Conservation (phyloP, 345 rosid species). For the Camelina neglecta region DNA sequence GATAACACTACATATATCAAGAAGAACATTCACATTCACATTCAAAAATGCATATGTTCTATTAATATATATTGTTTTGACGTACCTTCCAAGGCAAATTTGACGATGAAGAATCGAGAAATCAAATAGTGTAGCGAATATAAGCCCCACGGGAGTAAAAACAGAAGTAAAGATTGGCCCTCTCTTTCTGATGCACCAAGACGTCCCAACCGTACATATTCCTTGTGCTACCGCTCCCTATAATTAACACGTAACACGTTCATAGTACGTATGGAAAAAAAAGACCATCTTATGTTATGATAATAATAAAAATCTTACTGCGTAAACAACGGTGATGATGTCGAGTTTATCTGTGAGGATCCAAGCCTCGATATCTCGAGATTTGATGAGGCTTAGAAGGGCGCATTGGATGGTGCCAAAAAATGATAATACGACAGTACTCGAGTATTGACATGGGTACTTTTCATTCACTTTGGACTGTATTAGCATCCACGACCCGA, state of each 20-base stretch:
- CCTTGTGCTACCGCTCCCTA: conserved; percentile 51
- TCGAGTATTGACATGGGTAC: conserved; percentile 46
- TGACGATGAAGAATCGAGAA: conserved; percentile 44
- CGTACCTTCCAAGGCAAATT: conserved; percentile 43
- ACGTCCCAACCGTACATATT: conserved; percentile 48
- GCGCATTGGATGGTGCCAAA: conserved; percentile 48
- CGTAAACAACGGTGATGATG: conserved; percentile 43
- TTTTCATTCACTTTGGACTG: conserved; percentile 44
- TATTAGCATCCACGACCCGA: conserved; percentile 45
- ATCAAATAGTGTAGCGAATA: conserved; percentile 48
- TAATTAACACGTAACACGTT: neutral
- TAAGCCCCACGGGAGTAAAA: conserved; percentile 46
- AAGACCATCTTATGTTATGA: too few relatives aligned
- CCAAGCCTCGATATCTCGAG: conserved; percentile 40
- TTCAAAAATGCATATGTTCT: neutral
- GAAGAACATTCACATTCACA: neutral
- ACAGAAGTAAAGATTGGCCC: conserved; percentile 50
- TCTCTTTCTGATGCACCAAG: conserved; percentile 47
- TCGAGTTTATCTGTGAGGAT: conserved; percentile 42
- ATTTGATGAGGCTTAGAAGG: conserved; percentile 44
- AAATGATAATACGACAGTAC: conserved; percentile 41
- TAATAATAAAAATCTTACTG: conserved; percentile 28
- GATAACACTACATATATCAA: conserved; percentile 34
- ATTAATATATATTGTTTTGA: neutral
- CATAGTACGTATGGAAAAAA: too few relatives aligned